These are phyloP conservation scores for Selenicereus undatus DNA, from an alignment of 148 eudicot genomes.

Conservation along the genomic window DNA sequence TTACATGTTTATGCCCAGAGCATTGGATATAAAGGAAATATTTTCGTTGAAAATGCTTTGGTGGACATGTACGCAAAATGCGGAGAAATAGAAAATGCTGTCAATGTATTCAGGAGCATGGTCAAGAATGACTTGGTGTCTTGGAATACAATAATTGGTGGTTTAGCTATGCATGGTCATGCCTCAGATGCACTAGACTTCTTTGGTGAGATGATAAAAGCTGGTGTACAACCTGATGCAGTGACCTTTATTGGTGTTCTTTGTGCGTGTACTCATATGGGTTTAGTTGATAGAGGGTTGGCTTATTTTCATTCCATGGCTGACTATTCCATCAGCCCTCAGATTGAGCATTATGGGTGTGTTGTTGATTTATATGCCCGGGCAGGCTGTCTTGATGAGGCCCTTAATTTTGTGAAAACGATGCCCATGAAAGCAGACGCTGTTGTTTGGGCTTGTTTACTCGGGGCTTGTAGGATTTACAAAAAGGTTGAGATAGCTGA, in stretches of 20 bases:
- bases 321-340: slow-evolving; percentile 44
- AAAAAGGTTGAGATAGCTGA: slow-evolving; percentile 66
- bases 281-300: slow-evolving; percentile 54
- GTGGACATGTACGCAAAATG: slow-evolving; percentile 84
- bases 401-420: slow-evolving; percentile 46
- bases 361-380: slow-evolving; percentile 63
- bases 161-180: slow-evolving; percentile 68
- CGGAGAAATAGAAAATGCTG: slow-evolving; percentile 51
- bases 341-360: slow-evolving; percentile 81
- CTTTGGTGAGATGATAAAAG: slow-evolving; percentile 46
- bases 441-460: slow-evolving; percentile 65
- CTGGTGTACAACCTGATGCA: slow-evolving; percentile 55
- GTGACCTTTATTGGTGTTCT: slow-evolving; percentile 63
- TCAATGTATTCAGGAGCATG: slow-evolving; percentile 47
- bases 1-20: slow-evolving; percentile 50
- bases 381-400: slow-evolving; percentile 57
- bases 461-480: slow-evolving; percentile 67
- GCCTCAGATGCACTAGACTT: slow-evolving; percentile 51
- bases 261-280: slow-evolving; percentile 80
- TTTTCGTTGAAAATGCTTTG: slow-evolving; percentile 55
- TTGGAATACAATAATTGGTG: slow-evolving; percentile 73
- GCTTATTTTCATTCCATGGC: slow-evolving; percentile 51
- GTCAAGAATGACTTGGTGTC: slow-evolving; percentile 53
- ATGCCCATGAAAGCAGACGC: slow-evolving; percentile 70
- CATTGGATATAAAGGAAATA: slow-evolving; percentile 48